These are phyloP conservation scores for Phytophthora podocarpi DNA, from an alignment of 352 stramenopile genomes.

Conservation along the genomic window DNA sequence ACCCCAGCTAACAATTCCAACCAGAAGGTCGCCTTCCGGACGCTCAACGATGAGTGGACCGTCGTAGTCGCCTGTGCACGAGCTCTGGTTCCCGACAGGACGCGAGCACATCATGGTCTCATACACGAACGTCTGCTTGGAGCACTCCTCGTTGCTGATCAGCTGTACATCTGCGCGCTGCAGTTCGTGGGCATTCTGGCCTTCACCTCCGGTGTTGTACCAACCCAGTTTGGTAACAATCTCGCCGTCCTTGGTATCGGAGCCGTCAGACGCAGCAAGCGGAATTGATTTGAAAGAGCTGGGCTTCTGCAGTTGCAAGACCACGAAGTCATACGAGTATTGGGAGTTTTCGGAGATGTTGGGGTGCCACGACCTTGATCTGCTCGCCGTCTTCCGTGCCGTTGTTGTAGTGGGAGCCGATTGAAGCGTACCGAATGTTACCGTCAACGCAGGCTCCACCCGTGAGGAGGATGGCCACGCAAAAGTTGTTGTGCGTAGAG, in stretches of 20 bases:
- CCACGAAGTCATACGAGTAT: conserved; percentile 40
- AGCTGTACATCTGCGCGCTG: conserved; percentile 40
- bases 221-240: conserved; percentile 34
- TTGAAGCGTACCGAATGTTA: conserved; percentile 13
- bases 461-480: conserved; percentile 20
- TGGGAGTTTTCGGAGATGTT: neutral
- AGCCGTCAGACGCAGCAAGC: conserved; percentile 26
- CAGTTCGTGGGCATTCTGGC: conserved; percentile 25
- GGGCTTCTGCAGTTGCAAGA: conserved; percentile 43
- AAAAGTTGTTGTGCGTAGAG: conserved; percentile 17
- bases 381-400: conserved; percentile 24
- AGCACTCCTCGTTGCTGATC: conserved; percentile 41
- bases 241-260: conserved; percentile 29
- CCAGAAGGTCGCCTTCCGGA: conserved; percentile 29
- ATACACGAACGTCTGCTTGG: conserved; percentile 29
- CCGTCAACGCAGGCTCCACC: neutral
- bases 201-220: conserved; percentile 27
- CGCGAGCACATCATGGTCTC: conserved; percentile 51
- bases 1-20: conserved; percentile 58
- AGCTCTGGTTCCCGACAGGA: conserved; percentile 17
- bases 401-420: conserved; percentile 23
- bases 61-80: conserved; percentile 61
- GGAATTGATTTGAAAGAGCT: conserved; percentile 34
- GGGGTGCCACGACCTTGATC: conserved; percentile 18
- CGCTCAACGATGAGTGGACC: conserved; percentile 44